phyloP scores from a whole-genome alignment of 2,329 filamentous ascomycete genomes.

The Atkinsonella texensis region DNA sequence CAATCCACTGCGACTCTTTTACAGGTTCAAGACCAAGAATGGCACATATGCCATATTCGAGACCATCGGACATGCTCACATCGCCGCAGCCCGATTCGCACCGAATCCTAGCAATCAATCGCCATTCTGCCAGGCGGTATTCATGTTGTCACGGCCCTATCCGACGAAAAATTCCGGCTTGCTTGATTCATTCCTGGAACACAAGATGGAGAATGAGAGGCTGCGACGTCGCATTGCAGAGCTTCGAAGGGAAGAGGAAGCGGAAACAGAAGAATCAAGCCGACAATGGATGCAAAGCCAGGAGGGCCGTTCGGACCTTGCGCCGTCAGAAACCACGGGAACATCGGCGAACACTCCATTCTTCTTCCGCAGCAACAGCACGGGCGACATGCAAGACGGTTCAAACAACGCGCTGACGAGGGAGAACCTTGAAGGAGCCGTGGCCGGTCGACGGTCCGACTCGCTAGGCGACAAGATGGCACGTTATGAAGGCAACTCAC shows the following conservation, averaged over 20 bases:
- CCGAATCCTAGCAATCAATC: constrained; percentile 52
- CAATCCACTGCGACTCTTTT: constrained; percentile 73
- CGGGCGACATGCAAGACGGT: constrained; percentile 35
- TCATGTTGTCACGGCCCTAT: constrained; percentile 85
- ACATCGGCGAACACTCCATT: constrained; percentile 20
- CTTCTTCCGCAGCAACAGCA: constrained; percentile 18
- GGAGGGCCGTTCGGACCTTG: constrained; percentile 42
- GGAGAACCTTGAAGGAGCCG: constrained; percentile 67
- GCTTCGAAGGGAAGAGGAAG: constrained; percentile 72
- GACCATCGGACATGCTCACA: constrained; percentile 83
- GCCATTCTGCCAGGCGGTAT: constrained; percentile 75
- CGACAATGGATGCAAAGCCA: constrained; percentile 48
- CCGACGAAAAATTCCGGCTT: constrained; percentile 77
- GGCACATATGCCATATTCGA: constrained; percentile 72
- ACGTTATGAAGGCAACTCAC: constrained; percentile 61
- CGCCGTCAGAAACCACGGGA: constrained; percentile 34
- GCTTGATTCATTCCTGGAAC: constrained; percentile 86
- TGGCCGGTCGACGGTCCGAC: constrained; percentile 53
- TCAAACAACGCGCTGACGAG: constrained; percentile 62
- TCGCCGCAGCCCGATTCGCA: constrained; percentile 55
- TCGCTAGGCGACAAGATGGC: constrained; percentile 79
- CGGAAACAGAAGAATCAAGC: constrained; percentile 58
- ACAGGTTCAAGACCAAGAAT: constrained; percentile 67
- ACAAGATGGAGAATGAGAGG: constrained; percentile 93
- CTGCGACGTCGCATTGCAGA: constrained; percentile 74